Conservation (phyloP, 2,329 filamentous ascomycete genomes). For the Trichoderma sp. region DNA sequence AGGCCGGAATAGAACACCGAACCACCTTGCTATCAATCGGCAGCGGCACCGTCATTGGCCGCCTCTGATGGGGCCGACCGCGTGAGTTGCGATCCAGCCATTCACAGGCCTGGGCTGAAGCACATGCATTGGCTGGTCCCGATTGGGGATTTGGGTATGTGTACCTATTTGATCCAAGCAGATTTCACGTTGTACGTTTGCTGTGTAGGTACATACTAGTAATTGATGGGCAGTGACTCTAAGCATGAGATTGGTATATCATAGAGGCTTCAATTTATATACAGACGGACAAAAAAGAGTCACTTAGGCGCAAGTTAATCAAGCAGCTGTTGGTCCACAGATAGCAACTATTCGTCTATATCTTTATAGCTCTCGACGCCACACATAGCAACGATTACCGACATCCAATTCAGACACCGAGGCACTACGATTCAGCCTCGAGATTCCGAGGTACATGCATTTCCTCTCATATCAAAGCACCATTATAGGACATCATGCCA, state of each 20-base stretch:
- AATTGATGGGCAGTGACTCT: neutral
- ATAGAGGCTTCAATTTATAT: neutral
- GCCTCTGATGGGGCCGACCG: neutral
- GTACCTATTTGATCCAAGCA: neutral
- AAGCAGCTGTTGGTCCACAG: too few relatives aligned
- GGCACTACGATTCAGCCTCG: neutral
- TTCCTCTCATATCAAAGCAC: neutral
- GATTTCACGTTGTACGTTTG: neutral
- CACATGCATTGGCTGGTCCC: conserved; percentile 19
- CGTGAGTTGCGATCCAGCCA: conserved; percentile 3
- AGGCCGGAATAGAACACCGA: conserved; percentile 25
- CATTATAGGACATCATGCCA: neutral
- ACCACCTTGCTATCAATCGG: neutral
- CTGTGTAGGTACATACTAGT: neutral
- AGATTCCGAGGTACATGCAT: neutral
- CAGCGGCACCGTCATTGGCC: conserved; percentile 11
- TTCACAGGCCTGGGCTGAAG: conserved; percentile 18
- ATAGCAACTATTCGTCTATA: neutral
- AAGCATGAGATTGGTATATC: neutral
- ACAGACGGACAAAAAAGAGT: neutral
- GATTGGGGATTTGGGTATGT: conserved; percentile 6
- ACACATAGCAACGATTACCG: neutral
- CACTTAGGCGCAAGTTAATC: neutral
- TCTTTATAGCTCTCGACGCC: neutral
- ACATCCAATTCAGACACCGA: conserved; percentile 13